A percentile compares a stretch with the other conserved stretches of the same genome.
These are phyloP conservation scores for Colletotrichum sp. DNA, from an alignment of 2,329 filamentous ascomycete species.

Conservation along the genomic window DNA sequence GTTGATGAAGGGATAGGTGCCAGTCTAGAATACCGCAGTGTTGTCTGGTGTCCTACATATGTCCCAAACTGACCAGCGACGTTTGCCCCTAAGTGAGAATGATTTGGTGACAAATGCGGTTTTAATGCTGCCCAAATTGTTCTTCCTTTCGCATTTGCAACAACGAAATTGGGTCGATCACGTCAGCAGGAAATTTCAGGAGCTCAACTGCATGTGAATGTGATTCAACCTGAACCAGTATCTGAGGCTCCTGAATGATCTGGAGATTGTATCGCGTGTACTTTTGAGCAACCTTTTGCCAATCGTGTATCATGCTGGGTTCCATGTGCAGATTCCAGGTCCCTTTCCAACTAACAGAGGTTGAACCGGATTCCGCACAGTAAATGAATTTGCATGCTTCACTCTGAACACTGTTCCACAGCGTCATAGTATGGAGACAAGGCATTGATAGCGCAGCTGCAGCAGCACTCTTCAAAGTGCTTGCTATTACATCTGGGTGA, in stretches of 20 bases:
- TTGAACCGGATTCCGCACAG: neutral
- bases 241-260: neutral
- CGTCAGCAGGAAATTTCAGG: neutral
- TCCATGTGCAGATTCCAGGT: neutral
- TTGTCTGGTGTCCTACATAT: neutral
- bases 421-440: slow-evolving; percentile 31
- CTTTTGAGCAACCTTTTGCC: neutral
- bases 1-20: neutral
- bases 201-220: neutral
- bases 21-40: neutral
- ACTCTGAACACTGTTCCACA: slow-evolving; percentile 35
- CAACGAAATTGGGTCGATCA: neutral
- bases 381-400: slow-evolving; percentile 39
- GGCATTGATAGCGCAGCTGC: slow-evolving; percentile 31
- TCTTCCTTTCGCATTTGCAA: neutral
- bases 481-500: slow-evolving; percentile 21
- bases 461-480: slow-evolving; percentile 28
- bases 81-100: neutral
- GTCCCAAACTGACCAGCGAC: neutral
- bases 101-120: neutral
- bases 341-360: neutral
- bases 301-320: neutral
- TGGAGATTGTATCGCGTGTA: neutral
- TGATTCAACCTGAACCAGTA: neutral
- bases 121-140: neutral